Conservation (phyloP, 176 grass and related monocot species). For the Paspalum notatum region DNA sequence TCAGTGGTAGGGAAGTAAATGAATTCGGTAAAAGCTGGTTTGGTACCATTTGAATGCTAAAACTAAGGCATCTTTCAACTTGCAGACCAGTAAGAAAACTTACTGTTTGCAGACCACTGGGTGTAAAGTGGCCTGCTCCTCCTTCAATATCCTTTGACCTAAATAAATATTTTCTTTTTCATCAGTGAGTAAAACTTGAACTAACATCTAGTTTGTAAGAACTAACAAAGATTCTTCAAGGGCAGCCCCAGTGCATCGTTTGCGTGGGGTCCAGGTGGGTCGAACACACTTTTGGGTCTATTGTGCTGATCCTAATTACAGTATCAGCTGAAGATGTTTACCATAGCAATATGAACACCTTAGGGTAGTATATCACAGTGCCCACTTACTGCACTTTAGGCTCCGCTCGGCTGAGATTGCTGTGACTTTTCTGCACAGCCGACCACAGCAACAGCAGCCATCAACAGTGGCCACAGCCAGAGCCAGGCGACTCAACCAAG, state of each 20-base stretch:
- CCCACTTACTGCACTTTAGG: conserved; percentile 1
- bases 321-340: background rate
- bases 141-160: background rate
- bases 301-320: background rate
- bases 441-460: no score
- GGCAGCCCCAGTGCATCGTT: background rate
- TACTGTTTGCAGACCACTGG: background rate
- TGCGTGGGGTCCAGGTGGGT: no score
- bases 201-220: background rate
- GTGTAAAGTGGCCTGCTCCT: background rate
- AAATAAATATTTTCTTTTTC: background rate
- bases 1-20: background rate
- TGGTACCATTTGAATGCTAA: background rate
- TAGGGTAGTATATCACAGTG: background rate
- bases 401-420: no score
- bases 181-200: background rate
- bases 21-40: background rate
- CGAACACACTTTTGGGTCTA: no score
- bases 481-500: no score
- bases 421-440: no score
- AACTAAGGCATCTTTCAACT: background rate
- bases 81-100: background rate
- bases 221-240: background rate
- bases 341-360: background rate
- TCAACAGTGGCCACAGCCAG: no score